Percentiles rank a stretch among this genome's conserved stretches.
phyloP scores from a whole-genome alignment of 176 grass and related monocot species.

The Rhipidocladum racemiflorum region DNA sequence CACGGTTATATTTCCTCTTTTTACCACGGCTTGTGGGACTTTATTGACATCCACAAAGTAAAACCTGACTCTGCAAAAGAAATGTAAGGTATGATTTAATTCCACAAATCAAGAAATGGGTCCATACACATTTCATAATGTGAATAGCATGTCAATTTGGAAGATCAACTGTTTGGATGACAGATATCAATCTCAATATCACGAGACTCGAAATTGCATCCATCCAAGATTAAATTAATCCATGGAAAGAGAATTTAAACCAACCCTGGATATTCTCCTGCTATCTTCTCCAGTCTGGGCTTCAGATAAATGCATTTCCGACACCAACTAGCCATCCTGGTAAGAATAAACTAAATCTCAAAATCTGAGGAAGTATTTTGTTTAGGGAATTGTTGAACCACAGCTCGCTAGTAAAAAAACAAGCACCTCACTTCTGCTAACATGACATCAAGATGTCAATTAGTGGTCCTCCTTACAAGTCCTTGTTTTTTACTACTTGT shows the following conservation, averaged over 20 bases:
- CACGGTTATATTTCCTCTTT: conserved; percentile 87
- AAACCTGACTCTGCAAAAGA: conserved; percentile 58
- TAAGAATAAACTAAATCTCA: conserved; percentile 11
- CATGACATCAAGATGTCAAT: neutral
- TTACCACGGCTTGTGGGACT: conserved; percentile 73
- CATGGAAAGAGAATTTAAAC: neutral
- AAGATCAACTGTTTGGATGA: neutral
- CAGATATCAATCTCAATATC: neutral
- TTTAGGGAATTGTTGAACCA: neutral
- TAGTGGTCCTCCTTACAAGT: neutral
- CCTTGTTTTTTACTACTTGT: too few species aligned
- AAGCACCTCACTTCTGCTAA: neutral
- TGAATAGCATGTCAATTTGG: neutral
- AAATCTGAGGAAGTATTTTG: neutral
- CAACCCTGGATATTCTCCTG: conserved; percentile 73
- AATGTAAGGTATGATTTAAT: neutral
- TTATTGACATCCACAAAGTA: conserved; percentile 91
- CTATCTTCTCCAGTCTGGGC: conserved; percentile 94
- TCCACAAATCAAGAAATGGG: neutral
- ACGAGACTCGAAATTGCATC: neutral
- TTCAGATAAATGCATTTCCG: conserved; percentile 96
- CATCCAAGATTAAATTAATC: neutral
- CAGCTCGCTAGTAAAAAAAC: neutral
- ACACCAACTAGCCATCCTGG: conserved; percentile 91
- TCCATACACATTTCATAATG: neutral